Percentiles rank a stretch among this genome's conserved stretches.
Evolutionary conservation across 208 protist species (phyloP).

Genomic region (Acanthamoeba healyi): DNA sequence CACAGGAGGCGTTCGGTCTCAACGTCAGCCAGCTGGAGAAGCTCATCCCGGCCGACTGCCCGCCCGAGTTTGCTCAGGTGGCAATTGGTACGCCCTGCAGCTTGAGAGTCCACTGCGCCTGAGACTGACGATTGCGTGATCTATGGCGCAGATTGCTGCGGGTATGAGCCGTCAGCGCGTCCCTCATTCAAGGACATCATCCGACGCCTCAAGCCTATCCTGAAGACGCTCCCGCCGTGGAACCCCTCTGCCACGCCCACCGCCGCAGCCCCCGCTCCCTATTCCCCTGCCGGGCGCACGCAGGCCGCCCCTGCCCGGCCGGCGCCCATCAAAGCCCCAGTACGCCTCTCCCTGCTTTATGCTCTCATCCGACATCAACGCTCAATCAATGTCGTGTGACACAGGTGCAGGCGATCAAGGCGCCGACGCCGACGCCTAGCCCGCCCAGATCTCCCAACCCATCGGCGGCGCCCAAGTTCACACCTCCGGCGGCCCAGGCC

Average conservation of each 20-base stretch:
- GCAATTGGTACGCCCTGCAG: conserved; percentile 21
- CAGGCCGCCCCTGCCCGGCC: conserved; percentile 17
- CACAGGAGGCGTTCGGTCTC: conserved; percentile 42
- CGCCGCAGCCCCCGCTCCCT: not conserved
- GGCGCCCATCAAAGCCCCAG: not conserved
- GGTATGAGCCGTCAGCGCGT: conserved; percentile 13
- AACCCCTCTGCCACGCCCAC: conserved; percentile 11
- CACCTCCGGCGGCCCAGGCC: not conserved
- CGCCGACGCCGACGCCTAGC: conserved; percentile 25
- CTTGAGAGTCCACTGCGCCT: not conserved
- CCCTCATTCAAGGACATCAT: conserved; percentile 60
- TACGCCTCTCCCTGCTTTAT: not conserved
- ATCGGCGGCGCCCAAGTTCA: conserved; percentile 33
- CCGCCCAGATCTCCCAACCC: conserved; percentile 26
- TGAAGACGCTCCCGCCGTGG: conserved; percentile 17
- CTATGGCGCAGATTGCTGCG: conserved; percentile 2
- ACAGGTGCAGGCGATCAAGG: conserved; percentile 45
- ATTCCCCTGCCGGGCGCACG: not conserved
- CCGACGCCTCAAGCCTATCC: not conserved
- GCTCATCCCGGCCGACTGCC: conserved; percentile 49
- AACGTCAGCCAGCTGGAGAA: conserved; percentile 48
- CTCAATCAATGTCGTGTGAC: not conserved
- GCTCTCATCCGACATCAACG: too few species aligned
- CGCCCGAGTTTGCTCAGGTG: conserved; percentile 41
- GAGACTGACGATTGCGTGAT: not conserved